These are phyloP conservation scores for Beauveria rudraprayagi DNA, from an alignment of 2,329 filamentous ascomycete genomes.

Conservation along the genomic window DNA sequence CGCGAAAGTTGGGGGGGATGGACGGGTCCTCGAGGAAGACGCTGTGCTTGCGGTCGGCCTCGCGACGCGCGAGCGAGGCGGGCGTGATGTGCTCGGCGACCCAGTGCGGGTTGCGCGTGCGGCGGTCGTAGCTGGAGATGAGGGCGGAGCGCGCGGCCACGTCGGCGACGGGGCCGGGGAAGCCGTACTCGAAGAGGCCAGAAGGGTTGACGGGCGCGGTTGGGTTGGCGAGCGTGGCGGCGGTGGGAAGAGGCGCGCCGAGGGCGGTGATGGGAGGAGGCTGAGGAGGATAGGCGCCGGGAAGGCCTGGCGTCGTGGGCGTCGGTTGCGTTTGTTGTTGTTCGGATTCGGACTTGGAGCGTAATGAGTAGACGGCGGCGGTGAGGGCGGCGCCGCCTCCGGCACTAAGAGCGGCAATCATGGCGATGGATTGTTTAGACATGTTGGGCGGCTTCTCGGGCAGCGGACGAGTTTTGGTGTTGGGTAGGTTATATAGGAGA, in stretches of 20 bases:
- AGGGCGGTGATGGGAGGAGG: constrained; percentile 26
- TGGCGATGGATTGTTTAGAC: constrained; percentile 70
- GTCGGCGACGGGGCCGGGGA: constrained; percentile 84
- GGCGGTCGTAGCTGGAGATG: constrained; percentile 82
- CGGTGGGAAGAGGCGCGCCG: constrained; percentile 52
- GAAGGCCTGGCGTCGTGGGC: constrained; percentile 21
- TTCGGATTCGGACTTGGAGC: constrained; percentile 35
- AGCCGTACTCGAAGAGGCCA: constrained; percentile 78
- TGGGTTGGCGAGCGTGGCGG: constrained; percentile 23
- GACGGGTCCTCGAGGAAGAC: constrained; percentile 71
- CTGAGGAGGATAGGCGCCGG: constrained; percentile 22
- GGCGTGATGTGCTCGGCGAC: constrained; percentile 95
- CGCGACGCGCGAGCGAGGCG: constrained; percentile 63
- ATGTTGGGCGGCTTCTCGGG: constrained; percentile 37
- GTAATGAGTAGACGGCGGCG: constrained; percentile 56
- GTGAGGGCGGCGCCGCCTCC: constrained; percentile 70
- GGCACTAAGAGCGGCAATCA: constrained; percentile 68
- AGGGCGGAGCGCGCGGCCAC: constrained; percentile 68
- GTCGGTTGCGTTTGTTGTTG: constrained; percentile 16
- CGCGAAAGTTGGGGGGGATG: constrained; percentile 82
- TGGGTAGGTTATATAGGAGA: constrained; percentile 14
- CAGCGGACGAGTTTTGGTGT: neutral
- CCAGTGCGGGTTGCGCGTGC: constrained; percentile 87
- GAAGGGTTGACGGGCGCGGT: constrained; percentile 56
- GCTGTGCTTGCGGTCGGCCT: constrained; percentile 78